Evolutionary conservation across 495 filamentous ascomycete species (phyloP).

Genomic region (Neurospora discreta): DNA sequence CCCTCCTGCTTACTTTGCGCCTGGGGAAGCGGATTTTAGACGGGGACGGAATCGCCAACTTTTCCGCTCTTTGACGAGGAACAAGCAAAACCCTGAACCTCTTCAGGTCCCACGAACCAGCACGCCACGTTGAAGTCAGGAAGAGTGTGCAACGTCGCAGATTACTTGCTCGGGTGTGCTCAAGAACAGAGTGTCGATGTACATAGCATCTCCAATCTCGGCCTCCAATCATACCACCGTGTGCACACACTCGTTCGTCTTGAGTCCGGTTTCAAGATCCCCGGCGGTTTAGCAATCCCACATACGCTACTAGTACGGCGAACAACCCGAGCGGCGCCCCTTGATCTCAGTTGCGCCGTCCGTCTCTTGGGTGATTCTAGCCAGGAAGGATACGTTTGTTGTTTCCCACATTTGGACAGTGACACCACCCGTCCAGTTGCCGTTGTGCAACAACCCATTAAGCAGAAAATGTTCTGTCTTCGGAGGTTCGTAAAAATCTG

Average conservation of each 20-base stretch:
- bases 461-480: constrained; percentile 62
- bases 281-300: not conserved
- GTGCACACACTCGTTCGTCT: not conserved
- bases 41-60: not conserved
- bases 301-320: not conserved
- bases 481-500: constrained; percentile 47
- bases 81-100: not conserved
- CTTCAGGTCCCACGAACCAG: not conserved
- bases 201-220: not conserved
- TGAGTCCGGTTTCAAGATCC: not conserved
- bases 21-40: not conserved
- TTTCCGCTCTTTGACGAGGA: not conserved
- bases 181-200: not conserved
- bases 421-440: not conserved
- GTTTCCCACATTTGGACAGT: not conserved
- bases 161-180: not conserved
- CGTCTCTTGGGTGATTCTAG: not conserved
- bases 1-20: not conserved
- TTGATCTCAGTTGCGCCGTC: not conserved
- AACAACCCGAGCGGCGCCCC: not conserved
- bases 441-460: not conserved
- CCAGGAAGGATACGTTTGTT: not conserved
- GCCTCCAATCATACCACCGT: not conserved
- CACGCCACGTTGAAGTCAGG: not conserved
- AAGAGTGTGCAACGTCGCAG: not conserved